Conservation (phyloP, 352 stramenopile species). For the Phytopythium helicoides region DNA sequence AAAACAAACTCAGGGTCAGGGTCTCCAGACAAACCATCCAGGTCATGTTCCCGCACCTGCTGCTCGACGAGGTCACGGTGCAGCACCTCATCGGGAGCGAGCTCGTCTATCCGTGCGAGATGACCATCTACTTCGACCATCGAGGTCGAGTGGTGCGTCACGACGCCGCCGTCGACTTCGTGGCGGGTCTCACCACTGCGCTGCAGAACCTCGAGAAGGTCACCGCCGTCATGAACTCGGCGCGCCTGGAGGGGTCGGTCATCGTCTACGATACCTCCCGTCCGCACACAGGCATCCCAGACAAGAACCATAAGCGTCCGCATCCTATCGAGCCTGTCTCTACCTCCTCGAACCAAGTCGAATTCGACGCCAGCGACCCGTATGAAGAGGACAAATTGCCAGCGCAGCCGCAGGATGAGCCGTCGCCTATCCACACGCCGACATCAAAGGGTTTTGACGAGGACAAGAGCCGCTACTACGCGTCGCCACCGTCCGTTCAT, state of each 20-base stretch:
- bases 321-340: not conserved
- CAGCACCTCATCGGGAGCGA: slow-evolving; percentile 30
- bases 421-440: slow-evolving; percentile 1
- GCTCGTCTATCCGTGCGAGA: slow-evolving; percentile 23
- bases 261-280: slow-evolving; percentile 9
- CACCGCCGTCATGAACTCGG: slow-evolving; percentile 13
- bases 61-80: slow-evolving; percentile 28
- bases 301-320: slow-evolving; percentile 1
- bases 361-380: not conserved
- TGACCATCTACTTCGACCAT: slow-evolving; percentile 23
- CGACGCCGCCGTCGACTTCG: slow-evolving; percentile 23
- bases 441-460: not conserved
- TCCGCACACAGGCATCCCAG: not conserved
- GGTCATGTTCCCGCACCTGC: slow-evolving; percentile 31
- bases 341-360: not conserved
- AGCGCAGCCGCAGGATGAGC: not conserved
- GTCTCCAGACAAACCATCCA: slow-evolving; percentile 23
- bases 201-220: slow-evolving; percentile 14
- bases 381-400: slow-evolving; percentile 2
- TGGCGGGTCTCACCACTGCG: slow-evolving; percentile 12
- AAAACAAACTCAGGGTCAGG: slow-evolving; percentile 12
- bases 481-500: not conserved
- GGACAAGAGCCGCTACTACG: not conserved
- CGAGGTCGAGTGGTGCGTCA: slow-evolving; percentile 18
- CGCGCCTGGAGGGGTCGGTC: slow-evolving; percentile 10